Conservation (phyloP, 179 eudicot species). For the Nepenthes alata region DNA sequence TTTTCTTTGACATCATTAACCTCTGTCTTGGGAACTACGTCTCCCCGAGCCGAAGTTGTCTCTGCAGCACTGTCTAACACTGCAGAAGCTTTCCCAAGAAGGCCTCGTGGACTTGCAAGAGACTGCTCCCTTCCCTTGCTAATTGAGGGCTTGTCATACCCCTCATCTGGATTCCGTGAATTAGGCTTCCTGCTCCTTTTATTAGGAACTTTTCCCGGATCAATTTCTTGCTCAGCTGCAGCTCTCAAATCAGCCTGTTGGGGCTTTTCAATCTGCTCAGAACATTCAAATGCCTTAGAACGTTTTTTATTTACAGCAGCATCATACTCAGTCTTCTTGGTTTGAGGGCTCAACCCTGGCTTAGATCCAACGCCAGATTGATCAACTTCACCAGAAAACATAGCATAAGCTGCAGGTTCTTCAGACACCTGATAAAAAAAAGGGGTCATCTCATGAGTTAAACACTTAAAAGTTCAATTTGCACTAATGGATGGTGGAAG, state of each 20-base stretch:
- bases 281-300: conserved; percentile 13
- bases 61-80: conserved; percentile 7
- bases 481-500: no score
- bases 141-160: conserved; percentile 11
- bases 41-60: conserved; percentile 7
- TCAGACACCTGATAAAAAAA: conserved; percentile 13
- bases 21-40: conserved; percentile 10
- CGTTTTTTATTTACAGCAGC: conserved; percentile 12
- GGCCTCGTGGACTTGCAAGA: conserved; percentile 10
- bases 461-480: no score
- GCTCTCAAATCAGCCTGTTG: conserved; percentile 7
- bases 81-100: conserved; percentile 8
- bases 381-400: conserved; percentile 9
- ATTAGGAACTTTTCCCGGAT: conserved; percentile 15
- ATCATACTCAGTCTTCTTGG: not conserved
- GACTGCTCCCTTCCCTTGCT: conserved; percentile 12
- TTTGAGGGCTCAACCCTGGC: conserved; percentile 8
- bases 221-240: conserved; percentile 9
- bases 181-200: conserved; percentile 25
- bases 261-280: conserved; percentile 8
- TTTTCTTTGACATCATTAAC: conserved; percentile 13
- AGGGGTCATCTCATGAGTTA: not conserved
- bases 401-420: conserved; percentile 13
- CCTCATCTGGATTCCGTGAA: conserved; percentile 22
- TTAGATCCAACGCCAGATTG: conserved; percentile 3